Conservation (phyloP, 148 eudicot species). For the Selenicereus undatus region DNA sequence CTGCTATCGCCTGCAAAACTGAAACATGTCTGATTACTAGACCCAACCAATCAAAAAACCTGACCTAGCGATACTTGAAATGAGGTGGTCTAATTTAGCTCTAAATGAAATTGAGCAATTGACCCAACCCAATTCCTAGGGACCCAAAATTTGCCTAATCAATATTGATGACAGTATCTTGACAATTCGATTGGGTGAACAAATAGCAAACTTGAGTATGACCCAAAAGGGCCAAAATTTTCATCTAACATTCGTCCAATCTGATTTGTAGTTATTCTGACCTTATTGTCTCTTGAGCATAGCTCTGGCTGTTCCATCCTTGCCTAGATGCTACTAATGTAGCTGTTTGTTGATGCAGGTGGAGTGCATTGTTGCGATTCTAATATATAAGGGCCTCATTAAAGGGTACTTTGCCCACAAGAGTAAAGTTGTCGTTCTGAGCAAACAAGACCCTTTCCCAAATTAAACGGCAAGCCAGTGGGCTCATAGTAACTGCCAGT, state of each 20-base stretch:
- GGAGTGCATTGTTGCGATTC: conserved; percentile 85
- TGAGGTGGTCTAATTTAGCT: too few species aligned
- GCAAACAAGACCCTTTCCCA: conserved; percentile 97
- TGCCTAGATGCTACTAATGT: background rate
- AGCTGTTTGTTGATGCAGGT: conserved; percentile 46
- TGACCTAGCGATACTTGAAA: too few species aligned
- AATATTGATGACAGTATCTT: background rate
- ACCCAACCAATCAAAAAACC: too few species aligned
- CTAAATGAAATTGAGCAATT: too few species aligned
- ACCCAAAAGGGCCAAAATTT: background rate
- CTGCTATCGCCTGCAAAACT: background rate
- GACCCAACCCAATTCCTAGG: background rate
- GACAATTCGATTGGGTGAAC: background rate
- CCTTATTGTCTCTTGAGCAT: background rate
- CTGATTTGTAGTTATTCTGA: background rate
- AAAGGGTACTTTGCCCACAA: conserved; percentile 98
- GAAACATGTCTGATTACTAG: background rate
- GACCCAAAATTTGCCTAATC: background rate
- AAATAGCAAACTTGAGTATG: background rate
- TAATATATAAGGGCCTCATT: conserved; percentile 82
- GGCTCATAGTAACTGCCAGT: conserved; percentile 33
- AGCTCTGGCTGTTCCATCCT: too few species aligned
- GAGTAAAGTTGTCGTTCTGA: conserved; percentile 87
- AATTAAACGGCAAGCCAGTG: conserved; percentile 73
- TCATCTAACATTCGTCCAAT: background rate